Base-by-base conservation (phyloP, 257 asterid species). In the Nicotiana sylvestris region DNA sequence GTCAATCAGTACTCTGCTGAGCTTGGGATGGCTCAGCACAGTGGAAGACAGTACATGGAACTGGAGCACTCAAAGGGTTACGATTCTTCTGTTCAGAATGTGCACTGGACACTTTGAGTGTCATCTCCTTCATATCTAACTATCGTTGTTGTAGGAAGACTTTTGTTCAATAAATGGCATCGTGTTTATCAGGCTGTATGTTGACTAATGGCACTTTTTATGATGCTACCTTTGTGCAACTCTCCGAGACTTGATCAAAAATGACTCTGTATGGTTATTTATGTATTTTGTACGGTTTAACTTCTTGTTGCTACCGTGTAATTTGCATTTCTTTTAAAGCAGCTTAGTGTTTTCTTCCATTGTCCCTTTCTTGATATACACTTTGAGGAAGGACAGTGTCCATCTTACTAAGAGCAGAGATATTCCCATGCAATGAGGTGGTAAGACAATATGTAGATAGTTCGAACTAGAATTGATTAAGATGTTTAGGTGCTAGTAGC, bases 21-120 rank as follows among this genome's bases (percentile, higher is more conserved):
- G 83, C 90, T 90, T 15, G 94, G 90, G 39, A 67, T 90, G 91
- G 87, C 85, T 79, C 93, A 84, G 79, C 95, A 89, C 35, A 87
- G 81, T 30, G 93, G 85, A 49, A 90, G 89, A 30, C 89, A 87
- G 30, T 91, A 86, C 82, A 87, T 85, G 35, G 90, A 85, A 62
- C 89, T 90, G 37, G 91, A 88, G 81, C 91, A 87, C 16, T 85
- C 95, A 0, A 87, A 92, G 85, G 94, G 87, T 55, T 91, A 87
- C 30, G 92, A 88, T 51, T 87, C 98, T 53, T 86, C 96, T 11
- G 82, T 88, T 88, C 93, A 90, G 86, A 87, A 91, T 80, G 85
- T 90, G 90, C 90, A 90, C 77, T 91, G 93, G 94, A 87, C 90
- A 0, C 93, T 88, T 81, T 93, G 88, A 91, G 21, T 49, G 62